These are phyloP conservation scores for Pilaira anomala DNA, from an alignment of 192 early-diverging fungal genomes.

Conservation along the genomic window DNA sequence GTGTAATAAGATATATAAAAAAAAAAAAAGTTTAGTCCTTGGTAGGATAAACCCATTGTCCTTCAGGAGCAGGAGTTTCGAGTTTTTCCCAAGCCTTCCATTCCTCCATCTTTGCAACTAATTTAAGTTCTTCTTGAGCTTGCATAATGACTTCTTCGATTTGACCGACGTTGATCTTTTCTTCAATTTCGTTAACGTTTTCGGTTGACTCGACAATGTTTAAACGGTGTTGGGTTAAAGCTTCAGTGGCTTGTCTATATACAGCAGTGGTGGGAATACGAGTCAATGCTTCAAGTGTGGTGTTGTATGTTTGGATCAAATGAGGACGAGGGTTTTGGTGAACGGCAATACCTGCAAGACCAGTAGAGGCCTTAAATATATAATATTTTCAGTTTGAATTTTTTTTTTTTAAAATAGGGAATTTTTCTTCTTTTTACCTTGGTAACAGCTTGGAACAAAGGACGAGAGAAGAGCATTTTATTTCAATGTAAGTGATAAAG, in stretches of 20 bases:
- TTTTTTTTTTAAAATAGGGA: slow-evolving; percentile 1
- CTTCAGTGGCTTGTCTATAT: slow-evolving; percentile 79
- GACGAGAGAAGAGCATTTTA: slow-evolving; percentile 32
- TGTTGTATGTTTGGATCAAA: slow-evolving; percentile 79
- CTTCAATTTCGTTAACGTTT: slow-evolving; percentile 74
- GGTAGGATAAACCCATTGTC: slow-evolving; percentile 75
- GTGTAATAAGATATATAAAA: neutral
- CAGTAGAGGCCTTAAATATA: slow-evolving; percentile 57
- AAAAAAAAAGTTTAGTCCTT: neutral
- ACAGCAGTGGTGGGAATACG: slow-evolving; percentile 73
- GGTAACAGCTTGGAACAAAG: slow-evolving; percentile 35
- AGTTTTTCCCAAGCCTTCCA: slow-evolving; percentile 81
- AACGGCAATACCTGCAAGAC: slow-evolving; percentile 81
- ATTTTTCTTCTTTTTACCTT: no score
- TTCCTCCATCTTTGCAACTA: slow-evolving; percentile 81
- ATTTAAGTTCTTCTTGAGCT: slow-evolving; percentile 84
- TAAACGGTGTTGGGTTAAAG: slow-evolving; percentile 74
- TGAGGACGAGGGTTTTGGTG: slow-evolving; percentile 84
- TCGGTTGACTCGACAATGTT: slow-evolving; percentile 71
- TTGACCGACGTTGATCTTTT: slow-evolving; percentile 72
- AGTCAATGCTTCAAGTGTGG: slow-evolving; percentile 67
- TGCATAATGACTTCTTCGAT: slow-evolving; percentile 90
- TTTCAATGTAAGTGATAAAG: neutral
- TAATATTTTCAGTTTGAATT: neutral
- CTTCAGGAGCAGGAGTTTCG: slow-evolving; percentile 70